Evolutionary conservation across 495 filamentous ascomycete genomes (phyloP).

Genomic region (Neurospora sp.): DNA sequence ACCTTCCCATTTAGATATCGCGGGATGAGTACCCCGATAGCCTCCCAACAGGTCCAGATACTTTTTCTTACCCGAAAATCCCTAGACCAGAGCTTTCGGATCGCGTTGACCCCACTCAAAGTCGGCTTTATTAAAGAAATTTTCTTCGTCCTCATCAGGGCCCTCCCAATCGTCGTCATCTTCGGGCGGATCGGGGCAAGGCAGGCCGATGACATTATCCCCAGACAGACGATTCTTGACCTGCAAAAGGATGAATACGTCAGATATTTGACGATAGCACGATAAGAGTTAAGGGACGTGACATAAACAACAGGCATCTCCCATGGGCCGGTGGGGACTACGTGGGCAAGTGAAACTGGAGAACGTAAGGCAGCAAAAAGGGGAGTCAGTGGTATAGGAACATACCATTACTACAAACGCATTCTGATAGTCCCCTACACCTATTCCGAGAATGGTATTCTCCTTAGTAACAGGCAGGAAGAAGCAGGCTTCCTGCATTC

Average conservation of each 20-base stretch:
- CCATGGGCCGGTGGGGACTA: neutral
- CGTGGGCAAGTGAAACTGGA: neutral
- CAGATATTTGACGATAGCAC: neutral
- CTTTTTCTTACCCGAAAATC: neutral
- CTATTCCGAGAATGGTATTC: neutral
- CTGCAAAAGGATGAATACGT: neutral
- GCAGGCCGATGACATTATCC: neutral
- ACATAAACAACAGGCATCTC: neutral
- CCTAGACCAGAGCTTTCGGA: neutral
- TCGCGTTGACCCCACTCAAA: neutral
- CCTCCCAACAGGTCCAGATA: neutral
- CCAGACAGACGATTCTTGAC: neutral
- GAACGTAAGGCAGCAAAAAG: neutral
- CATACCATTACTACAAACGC: neutral
- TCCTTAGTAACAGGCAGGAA: neutral
- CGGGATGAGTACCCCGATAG: neutral
- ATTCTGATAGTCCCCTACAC: neutral
- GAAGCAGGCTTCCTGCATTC: neutral
- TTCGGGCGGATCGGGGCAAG: neutral
- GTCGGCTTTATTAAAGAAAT: neutral
- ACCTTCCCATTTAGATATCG: neutral
- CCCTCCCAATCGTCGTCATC: neutral
- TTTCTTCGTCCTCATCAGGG: neutral
- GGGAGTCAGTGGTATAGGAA: neutral
- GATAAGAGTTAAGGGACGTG: neutral